Percentiles rank a stretch among this genome's conserved stretches.
These are phyloP conservation scores for Hyaloscypha bicolor DNA, from an alignment of 495 filamentous ascomycete genomes.

Conservation along the genomic window DNA sequence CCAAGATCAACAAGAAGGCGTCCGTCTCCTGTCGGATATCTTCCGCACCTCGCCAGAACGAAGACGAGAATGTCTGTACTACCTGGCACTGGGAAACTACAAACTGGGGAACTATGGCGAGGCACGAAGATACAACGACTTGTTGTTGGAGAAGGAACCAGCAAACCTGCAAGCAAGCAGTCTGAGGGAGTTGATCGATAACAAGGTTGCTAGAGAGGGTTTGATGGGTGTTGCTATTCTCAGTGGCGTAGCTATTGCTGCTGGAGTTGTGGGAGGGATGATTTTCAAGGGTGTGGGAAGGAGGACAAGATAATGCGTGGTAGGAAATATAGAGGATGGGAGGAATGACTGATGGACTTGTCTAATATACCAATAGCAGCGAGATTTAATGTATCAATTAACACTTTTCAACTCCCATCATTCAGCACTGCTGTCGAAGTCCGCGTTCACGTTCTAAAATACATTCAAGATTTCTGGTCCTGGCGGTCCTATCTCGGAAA, in stretches of 20 bases:
- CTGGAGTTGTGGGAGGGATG: conserved; percentile 88
- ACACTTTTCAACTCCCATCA: not conserved
- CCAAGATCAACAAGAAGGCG: conserved; percentile 89
- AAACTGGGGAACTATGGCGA: conserved; percentile 97
- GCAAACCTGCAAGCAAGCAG: conserved; percentile 87
- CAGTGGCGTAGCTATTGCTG: conserved; percentile 88
- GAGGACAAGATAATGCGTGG: conserved; percentile 41
- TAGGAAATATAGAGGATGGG: conserved; percentile 9
- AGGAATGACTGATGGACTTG: conserved; percentile 16
- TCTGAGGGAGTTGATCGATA: conserved; percentile 84
- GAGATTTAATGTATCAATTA: conserved; percentile 23
- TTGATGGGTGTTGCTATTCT: conserved; percentile 95
- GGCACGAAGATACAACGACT: conserved; percentile 90
- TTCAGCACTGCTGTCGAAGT: not conserved
- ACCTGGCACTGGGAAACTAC: conserved; percentile 94
- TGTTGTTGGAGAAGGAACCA: conserved; percentile 85
- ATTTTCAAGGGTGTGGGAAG: conserved; percentile 71
- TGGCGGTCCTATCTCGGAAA: not conserved
- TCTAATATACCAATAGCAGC: conserved; percentile 29
- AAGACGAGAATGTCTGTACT: conserved; percentile 96
- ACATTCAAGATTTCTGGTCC: not conserved
- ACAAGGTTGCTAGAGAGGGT: conserved; percentile 93
- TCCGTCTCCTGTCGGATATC: conserved; percentile 93
- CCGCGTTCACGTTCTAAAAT: not conserved
- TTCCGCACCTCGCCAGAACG: conserved; percentile 90